Base-by-base conservation (phyloP, 1,284 basidiomycete species). In the Polyporus tsugae region DNA sequence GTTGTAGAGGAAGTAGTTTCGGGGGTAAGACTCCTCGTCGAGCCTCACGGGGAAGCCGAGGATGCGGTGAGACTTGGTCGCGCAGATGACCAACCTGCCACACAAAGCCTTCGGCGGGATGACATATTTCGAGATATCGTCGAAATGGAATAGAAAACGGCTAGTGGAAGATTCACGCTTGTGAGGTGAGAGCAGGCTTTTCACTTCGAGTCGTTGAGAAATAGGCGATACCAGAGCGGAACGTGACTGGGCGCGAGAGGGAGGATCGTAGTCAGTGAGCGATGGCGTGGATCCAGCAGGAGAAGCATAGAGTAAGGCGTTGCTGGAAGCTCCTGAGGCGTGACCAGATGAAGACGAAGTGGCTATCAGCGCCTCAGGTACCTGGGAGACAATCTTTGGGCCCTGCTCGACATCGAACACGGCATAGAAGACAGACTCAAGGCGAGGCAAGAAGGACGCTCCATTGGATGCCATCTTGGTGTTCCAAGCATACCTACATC, bases 1-100 rank as follows among this genome's bases (percentile, higher is more conserved):
- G 77, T 99, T 99, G 83, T 96, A 99, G 76, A 94, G 89, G 80
- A 99, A 98, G 80, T 94, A 94, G 77, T 96, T 93, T 46, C 95
- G 86, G 70, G 90, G 85, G 76, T 98, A 98, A 70, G 88, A 78
- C 72, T 88, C 84, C 77, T 85, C 78, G 44, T 73, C 70, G 75
- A 98, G 84, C 70, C 93, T 88, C 60, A 94, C 91, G 4, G 97
- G 96, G 75, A 96, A 95, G 0, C 96, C 96, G 67, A 97, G 91
- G 68, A 98, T 89, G 64, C 94, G 90, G 78, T 95, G 91, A 64
- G 84, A 86, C 62, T 86, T 86, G 2, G 91, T 92, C 22, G 91
- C 84, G 74, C 90, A 92, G 35, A 87, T 95, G 52, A 99, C 93
- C 17, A 99, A 87, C 70, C 95, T 87, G 10, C 96, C 96, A 73